Evolutionary conservation across 805 yeast genomes (phyloP).

Genomic region (Pichia cephalocereana): DNA sequence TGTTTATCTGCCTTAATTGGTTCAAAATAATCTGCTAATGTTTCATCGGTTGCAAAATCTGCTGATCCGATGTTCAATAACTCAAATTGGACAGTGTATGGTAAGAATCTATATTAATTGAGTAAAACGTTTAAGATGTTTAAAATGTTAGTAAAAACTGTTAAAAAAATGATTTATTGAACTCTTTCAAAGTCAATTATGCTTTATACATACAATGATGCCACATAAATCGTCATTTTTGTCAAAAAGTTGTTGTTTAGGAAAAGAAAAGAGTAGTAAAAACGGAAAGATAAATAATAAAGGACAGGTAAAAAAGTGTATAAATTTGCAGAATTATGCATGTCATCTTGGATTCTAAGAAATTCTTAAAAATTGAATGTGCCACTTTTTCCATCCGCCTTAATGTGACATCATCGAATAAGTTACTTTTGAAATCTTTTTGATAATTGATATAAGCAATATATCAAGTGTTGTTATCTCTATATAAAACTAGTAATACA

Average conservation of each 20-base stretch:
- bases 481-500: background rate
- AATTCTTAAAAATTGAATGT: no score
- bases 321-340: no score
- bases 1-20: constrained; percentile 12
- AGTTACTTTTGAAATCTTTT: no score
- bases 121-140: no score
- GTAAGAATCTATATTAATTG: constrained; percentile 43
- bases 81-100: constrained; percentile 66
- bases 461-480: background rate
- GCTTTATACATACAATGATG: constrained; percentile 47
- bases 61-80: constrained; percentile 21
- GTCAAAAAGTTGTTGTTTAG: background rate
- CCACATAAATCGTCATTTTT: constrained; percentile 58
- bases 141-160: background rate
- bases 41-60: constrained; percentile 8
- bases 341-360: no score
- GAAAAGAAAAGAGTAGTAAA: background rate
- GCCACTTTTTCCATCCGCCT: no score
- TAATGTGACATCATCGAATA: no score
- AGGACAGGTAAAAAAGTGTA: no score
- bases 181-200: no score
- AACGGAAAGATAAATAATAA: background rate
- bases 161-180: no score
- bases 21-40: constrained; percentile 20
- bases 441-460: background rate